These are phyloP conservation scores for Phaeosphaeriaceae sp. DNA, from an alignment of 2,329 filamentous ascomycete species.

Conservation along the genomic window DNA sequence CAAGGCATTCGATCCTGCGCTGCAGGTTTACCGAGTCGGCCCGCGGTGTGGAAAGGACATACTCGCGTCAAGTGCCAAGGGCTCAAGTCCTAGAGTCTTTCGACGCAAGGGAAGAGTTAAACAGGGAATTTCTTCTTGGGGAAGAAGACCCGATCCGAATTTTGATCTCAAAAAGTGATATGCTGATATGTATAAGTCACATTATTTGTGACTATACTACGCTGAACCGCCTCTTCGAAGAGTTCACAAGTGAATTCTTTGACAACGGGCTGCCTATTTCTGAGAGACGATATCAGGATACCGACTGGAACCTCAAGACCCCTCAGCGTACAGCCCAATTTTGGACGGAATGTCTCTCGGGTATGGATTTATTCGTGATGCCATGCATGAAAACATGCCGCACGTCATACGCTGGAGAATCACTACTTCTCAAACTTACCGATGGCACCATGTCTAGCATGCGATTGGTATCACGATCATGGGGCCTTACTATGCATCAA, in stretches of 20 bases:
- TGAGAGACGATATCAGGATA: slow-evolving; percentile 4
- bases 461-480: no score
- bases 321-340: no score
- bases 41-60: not conserved
- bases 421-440: slow-evolving; percentile 5
- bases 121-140: slow-evolving; percentile 32
- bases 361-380: no score
- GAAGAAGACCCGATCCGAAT: slow-evolving; percentile 33
- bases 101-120: slow-evolving; percentile 2
- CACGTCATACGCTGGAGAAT: slow-evolving; percentile 6
- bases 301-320: not conserved
- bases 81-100: no score
- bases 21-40: slow-evolving; percentile 1
- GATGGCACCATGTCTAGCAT: no score
- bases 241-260: slow-evolving; percentile 31
- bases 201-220: slow-evolving; percentile 45
- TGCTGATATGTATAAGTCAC: slow-evolving; percentile 37
- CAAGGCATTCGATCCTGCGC: not conserved
- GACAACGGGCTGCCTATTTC: slow-evolving; percentile 4
- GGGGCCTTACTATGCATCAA: slow-evolving; percentile 23
- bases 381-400: not conserved
- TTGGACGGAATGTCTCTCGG: no score
- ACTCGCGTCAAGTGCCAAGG: not conserved
- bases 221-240: slow-evolving; percentile 30
- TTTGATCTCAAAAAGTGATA: slow-evolving; percentile 20